Evolutionary conservation across 805 yeast genomes (phyloP), one percentile per base, ranked within the genome.

Genomic region (Pachysolen tannophilus): DNA sequence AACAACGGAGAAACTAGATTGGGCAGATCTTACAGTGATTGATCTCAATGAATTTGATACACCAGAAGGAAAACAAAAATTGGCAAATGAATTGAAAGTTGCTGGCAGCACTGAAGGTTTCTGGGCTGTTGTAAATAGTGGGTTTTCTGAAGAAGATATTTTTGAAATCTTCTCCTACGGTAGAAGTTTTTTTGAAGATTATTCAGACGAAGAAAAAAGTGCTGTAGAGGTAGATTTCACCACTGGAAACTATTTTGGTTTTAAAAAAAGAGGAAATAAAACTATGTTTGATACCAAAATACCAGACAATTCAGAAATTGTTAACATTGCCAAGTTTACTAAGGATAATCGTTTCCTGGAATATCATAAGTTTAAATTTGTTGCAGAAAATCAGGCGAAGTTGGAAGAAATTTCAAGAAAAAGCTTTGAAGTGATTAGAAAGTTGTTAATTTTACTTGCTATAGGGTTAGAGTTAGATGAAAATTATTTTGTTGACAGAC

Each of bases 291-390:
- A 50, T 4, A 52, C 57, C 1, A 52, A 51, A 4, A 58, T 56
- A 3, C 39, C 32, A 15, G 61, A 58, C 33, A 52, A 55, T 32
- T 47, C 52, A 3, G 61, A 58, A 37, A 51, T 54, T 1, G 44
- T 55, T 36, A 58, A 56, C 35, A 51, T 58, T 25, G 58, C 63
- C 20, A 58, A 58, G 37, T 56, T 58, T 46, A 53, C 55, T 24
- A 39, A 45, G 21, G 23, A 32, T 18, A 23, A 25, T 2, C n/a
- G 24, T 18, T 36, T 35, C 23, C 52, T 47, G 9, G 35, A 43
- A 18, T 48, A 40, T 34, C 46, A 35, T 34, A 41, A 44, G 24
- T 48, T 46, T 19, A 39, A 45, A n/a, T 47, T 55, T 33, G 45
- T 55, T 19, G 49, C 54, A 20, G 42, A 46, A 17, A 45, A 48